Evolutionary conservation across 768 basidiomycete genomes (phyloP), one percentile per base, ranked within the genome.

Genomic region (Auricularia auricula-judae): DNA sequence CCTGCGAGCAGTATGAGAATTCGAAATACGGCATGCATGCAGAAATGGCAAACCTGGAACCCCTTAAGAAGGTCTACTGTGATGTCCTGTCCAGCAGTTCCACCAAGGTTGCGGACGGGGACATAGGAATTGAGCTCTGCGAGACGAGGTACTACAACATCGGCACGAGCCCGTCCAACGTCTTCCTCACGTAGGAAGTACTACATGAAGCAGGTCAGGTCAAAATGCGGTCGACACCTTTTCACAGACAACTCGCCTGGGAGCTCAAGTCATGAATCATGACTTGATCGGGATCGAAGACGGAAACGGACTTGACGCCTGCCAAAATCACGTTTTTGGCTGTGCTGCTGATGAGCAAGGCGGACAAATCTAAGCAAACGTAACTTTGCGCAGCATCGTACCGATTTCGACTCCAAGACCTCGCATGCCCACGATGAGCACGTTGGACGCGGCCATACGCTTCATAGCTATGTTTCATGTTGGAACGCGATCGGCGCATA

Each of bases 321-420:
- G 97, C 97, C 64, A 99, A 81, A 64, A 85, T 88, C 64, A 98
- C 81, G 73, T 99, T 93, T 81, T 99, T 99, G 67, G 97, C 96
- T 33, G 34, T 12, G 29, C 29, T 21, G 33, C 33, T 29, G 56
- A 68, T 65, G 36, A 64, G 51, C 35, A 29, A 7, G 39, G 61
- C 36, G 39, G 21, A 47, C 39, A 12, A n/a, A 34, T 47, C 54
- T 65, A 68, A 69, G 69, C 39, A 29, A 29, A 29, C 29, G 29
- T 29, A 29, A 29, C 29, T 29, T 29, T 29, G 29, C 56, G 36
- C 12, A 36, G 16, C 18, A 69, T 77, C 39, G 66, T 77, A 86
- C 95, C 96, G 71, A 98, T 97, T 77, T 99, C 97, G 65, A 91
- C 91, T 56, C 97, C 96, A 65, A 99, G 76, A 63, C 97, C 97